Conservation (phyloP, 129 eudicot species). For the Dittrichia graveolens region DNA sequence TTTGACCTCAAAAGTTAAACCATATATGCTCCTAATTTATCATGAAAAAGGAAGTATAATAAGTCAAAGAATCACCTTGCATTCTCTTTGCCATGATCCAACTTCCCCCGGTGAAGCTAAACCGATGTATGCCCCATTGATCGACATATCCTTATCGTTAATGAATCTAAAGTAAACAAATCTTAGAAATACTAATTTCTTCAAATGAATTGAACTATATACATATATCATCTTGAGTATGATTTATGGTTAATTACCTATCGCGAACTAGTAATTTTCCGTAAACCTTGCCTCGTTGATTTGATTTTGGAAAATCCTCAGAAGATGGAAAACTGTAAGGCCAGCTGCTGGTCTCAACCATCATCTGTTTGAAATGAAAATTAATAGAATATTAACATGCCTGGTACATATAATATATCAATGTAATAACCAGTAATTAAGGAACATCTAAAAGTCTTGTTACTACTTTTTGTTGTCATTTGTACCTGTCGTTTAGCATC, state of each 20-base stretch:
- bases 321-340: slow-evolving; percentile 81
- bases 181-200: neutral
- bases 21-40: neutral
- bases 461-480: neutral
- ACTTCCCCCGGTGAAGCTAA: slow-evolving; percentile 77
- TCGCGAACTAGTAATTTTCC: slow-evolving; percentile 75
- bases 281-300: slow-evolving; percentile 64
- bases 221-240: neutral
- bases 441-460: neutral
- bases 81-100: slow-evolving; percentile 98
- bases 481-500: slow-evolving; percentile 86
- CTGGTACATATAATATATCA: neutral
- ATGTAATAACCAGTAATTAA: neutral
- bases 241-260: slow-evolving; percentile 51
- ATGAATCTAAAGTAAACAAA: slow-evolving; percentile 45
- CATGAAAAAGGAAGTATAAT: neutral
- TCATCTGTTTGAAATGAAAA: slow-evolving; percentile 47
- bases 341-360: slow-evolving; percentile 69
- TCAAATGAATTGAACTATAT: neutral
- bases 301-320: slow-evolving; percentile 65
- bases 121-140: slow-evolving; percentile 77
- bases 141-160: slow-evolving; percentile 44
- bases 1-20: neutral
- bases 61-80: slow-evolving; percentile 62
- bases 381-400: neutral